Percentiles rank a stretch among this genome's conserved stretches.
Conservation (phyloP, 2,329 filamentous ascomycete species). For the Aureobasidium pullulans region DNA sequence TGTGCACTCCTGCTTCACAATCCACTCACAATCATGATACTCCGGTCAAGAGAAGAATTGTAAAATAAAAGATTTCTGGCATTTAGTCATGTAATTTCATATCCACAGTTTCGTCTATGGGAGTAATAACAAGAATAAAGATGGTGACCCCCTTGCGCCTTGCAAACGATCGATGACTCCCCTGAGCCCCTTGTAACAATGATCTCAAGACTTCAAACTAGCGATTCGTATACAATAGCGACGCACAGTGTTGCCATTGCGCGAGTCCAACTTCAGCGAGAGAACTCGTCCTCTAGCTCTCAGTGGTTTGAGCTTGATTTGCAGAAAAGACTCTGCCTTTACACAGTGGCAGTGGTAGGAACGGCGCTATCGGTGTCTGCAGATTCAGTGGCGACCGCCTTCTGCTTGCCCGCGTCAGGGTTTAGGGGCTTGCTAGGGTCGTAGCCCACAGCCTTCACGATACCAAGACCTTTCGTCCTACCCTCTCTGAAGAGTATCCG, state of each 20-base stretch:
- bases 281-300: not conserved
- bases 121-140: not conserved
- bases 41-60: no score
- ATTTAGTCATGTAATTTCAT: not conserved
- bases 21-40: no score
- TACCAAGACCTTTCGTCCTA: constrained; percentile 87
- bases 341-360: not conserved
- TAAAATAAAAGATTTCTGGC: no score
- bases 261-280: not conserved
- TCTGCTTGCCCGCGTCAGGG: constrained; percentile 26
- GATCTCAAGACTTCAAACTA: no score
- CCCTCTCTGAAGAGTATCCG: constrained; percentile 89
- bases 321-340: not conserved
- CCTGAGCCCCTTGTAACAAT: not conserved
- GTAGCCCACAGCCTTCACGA: constrained; percentile 87
- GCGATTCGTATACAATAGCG: no score
- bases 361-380: not conserved
- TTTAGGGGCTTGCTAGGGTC: constrained; percentile 52
- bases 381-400: not conserved
- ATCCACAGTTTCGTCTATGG: not conserved
- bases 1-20: no score
- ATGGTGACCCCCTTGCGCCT: not conserved
- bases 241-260: no score
- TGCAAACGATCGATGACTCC: not conserved
- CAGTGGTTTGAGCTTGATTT: no score